Conservation (phyloP, 495 filamentous ascomycete species). For the Astrocystis sublimbata region DNA sequence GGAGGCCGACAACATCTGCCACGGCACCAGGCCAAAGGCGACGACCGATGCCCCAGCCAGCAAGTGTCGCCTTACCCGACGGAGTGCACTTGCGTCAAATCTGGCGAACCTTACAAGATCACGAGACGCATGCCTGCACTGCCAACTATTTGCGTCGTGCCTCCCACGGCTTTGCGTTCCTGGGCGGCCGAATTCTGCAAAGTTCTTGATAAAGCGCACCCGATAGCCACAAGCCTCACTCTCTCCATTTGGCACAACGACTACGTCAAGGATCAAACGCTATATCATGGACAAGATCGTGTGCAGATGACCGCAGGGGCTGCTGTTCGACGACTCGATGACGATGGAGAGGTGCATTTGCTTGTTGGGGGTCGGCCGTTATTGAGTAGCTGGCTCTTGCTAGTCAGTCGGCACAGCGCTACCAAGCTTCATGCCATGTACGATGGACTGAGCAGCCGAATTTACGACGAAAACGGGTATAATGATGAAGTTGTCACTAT, state of each 20-base stretch:
- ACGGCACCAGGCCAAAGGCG: background rate
- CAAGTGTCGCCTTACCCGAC: background rate
- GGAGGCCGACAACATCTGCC: background rate
- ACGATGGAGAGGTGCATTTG: no score
- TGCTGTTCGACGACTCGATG: no score
- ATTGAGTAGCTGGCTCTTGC: no score
- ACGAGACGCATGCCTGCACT: background rate
- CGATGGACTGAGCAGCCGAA: background rate
- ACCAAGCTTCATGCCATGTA: no score
- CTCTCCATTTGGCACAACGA: background rate
- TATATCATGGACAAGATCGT: no score
- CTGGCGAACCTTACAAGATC: background rate
- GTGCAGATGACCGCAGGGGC: no score
- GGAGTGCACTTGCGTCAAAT: background rate
- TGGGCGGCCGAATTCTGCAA: background rate
- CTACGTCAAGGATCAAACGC: no score
- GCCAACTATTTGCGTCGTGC: background rate
- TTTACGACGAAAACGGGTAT: background rate
- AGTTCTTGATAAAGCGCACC: background rate
- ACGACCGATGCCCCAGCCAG: background rate
- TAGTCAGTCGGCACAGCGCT: no score
- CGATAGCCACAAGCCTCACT: background rate
- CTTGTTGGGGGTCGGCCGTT: no score
- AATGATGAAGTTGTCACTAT: no score
- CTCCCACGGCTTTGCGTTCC: background rate